A percentile compares a stretch with the other conserved stretches of the same genome.
phyloP scores from a whole-genome alignment of 1,284 basidiomycete species.

The Fomitopsis pinicola region DNA sequence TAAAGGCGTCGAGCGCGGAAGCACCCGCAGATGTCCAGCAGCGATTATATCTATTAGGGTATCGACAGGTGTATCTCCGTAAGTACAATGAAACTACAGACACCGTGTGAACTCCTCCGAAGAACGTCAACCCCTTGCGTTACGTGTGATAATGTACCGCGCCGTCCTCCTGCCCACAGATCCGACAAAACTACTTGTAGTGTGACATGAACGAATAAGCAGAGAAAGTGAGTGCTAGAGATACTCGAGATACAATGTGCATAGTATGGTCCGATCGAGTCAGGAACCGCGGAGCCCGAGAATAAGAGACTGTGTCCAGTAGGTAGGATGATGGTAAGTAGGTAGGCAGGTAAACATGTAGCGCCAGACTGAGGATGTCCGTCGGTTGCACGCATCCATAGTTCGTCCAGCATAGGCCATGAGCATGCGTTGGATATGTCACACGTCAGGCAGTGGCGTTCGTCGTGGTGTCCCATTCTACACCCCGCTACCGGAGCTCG shows the following conservation, averaged over 20 bases:
- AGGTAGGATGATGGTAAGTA: background rate
- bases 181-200: background rate
- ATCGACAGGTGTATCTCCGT: constrained; percentile 1
- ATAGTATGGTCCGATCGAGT: background rate
- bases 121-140: background rate
- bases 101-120: background rate
- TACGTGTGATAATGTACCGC: background rate
- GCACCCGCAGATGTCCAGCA: background rate
- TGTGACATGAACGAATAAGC: constrained; percentile 1
- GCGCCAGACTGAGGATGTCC: constrained; percentile 1
- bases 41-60: constrained; percentile 4
- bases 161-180: background rate
- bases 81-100: constrained; percentile 1
- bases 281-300: background rate
- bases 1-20: background rate
- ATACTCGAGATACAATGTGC: background rate
- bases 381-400: background rate
- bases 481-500: constrained; percentile 11
- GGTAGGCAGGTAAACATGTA: background rate
- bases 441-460: background rate
- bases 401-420: background rate
- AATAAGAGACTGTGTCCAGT: background rate
- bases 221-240: background rate
- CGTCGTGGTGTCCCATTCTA: background rate
- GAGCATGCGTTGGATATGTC: background rate